These are phyloP conservation scores for Diaporthe longicolla DNA, from an alignment of 2,329 filamentous ascomycete species.

Conservation along the genomic window DNA sequence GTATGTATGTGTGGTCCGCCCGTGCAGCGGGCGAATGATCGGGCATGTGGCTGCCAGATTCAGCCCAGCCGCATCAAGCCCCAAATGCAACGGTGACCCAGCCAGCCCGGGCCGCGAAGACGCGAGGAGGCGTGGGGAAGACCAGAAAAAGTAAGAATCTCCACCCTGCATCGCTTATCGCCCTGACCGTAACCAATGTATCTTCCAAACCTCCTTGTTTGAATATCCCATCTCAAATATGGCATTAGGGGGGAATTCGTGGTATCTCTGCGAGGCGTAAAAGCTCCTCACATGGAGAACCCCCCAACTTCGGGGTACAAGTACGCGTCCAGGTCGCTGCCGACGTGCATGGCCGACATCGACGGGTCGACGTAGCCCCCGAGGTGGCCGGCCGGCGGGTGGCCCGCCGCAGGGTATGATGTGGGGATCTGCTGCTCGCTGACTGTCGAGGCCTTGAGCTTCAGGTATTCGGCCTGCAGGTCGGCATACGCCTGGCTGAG, in stretches of 20 bases:
- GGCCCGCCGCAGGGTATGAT: conserved; percentile 38
- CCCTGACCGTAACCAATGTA: not conserved
- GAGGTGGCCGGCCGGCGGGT: conserved; percentile 23
- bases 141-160: not conserved
- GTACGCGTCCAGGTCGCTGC: conserved; percentile 51
- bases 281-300: conserved; percentile 44
- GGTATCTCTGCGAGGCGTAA: too few relatives aligned
- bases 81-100: conserved; percentile 25
- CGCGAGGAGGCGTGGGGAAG: not conserved
- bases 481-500: conserved; percentile 67
- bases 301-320: conserved; percentile 49
- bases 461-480: conserved; percentile 62
- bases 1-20: not conserved
- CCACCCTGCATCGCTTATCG: conserved; percentile 10
- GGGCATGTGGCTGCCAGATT: conserved; percentile 11
- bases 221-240: not conserved
- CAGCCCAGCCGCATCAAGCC: conserved; percentile 29
- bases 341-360: conserved; percentile 44
- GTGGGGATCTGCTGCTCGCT: conserved; percentile 43
- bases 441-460: conserved; percentile 54
- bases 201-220: not conserved
- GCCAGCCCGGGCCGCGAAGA: not conserved
- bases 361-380: conserved; percentile 42
- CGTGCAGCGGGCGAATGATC: conserved; percentile 6
- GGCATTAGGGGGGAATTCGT: not conserved